A percentile compares a stretch with the other conserved stretches of the same genome.
These are phyloP conservation scores for Skeletonema grethae DNA, from an alignment of 108 stramenopile genomes.

Conservation along the genomic window DNA sequence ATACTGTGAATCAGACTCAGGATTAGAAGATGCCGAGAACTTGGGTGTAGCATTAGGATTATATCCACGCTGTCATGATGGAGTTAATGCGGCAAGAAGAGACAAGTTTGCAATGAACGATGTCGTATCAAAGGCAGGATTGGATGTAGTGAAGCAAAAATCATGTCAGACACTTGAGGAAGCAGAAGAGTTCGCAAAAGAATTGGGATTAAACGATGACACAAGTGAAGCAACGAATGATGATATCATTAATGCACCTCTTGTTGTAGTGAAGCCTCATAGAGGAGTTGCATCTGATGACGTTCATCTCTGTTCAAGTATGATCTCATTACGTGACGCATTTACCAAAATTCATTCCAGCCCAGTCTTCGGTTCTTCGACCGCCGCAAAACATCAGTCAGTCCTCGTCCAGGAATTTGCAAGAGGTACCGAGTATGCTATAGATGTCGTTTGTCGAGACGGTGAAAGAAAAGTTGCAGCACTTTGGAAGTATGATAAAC, in stretches of 20 bases:
- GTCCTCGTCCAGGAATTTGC: slow-evolving; percentile 85
- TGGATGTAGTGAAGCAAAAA: slow-evolving; percentile 80
- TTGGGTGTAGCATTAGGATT: slow-evolving; percentile 59
- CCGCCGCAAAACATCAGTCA: slow-evolving; percentile 68
- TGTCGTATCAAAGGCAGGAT: slow-evolving; percentile 37
- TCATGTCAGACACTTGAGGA: slow-evolving; percentile 67
- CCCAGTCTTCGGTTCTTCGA: slow-evolving; percentile 80
- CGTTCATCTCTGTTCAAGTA: slow-evolving; percentile 80
- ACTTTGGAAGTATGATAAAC: slow-evolving; percentile 96
- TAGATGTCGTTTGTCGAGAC: slow-evolving; percentile 87
- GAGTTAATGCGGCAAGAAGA: slow-evolving; percentile 63
- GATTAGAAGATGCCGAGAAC: slow-evolving; percentile 77
- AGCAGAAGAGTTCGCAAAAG: slow-evolving; percentile 69
- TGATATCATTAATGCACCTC: slow-evolving; percentile 4
- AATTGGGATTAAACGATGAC: slow-evolving; percentile 41
- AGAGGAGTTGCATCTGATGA: slow-evolving; percentile 92
- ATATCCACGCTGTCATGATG: slow-evolving; percentile 59
- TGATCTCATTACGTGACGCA: slow-evolving; percentile 65
- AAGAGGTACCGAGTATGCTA: slow-evolving; percentile 87
- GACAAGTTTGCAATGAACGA: slow-evolving; percentile 84
- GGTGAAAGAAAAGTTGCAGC: slow-evolving; percentile 93
- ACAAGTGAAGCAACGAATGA: slow-evolving; percentile 11
- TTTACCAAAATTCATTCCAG: slow-evolving; percentile 77
- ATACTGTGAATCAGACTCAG: slow-evolving; percentile 80
- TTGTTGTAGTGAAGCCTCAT: slow-evolving; percentile 85